Evolutionary conservation across 2,329 filamentous ascomycete genomes (phyloP).

Genomic region (Fusarium falciforme): DNA sequence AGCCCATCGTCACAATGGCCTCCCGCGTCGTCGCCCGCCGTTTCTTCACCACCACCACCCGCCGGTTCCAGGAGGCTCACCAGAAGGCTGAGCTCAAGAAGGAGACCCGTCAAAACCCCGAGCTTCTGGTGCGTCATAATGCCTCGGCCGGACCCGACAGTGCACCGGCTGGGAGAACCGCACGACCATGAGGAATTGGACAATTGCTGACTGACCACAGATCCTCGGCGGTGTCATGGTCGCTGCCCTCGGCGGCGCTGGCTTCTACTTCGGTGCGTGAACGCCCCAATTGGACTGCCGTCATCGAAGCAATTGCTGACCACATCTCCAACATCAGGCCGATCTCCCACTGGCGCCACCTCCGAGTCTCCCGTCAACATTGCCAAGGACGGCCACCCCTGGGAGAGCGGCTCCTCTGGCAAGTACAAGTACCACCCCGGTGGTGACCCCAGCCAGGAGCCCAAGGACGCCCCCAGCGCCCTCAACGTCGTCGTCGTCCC

Average conservation of each 20-base stretch:
- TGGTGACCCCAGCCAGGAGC: constrained; percentile 79
- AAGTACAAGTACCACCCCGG: constrained; percentile 87
- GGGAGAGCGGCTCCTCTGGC: constrained; percentile 77
- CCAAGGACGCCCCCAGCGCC: constrained; percentile 92
- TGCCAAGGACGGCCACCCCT: constrained; percentile 85
- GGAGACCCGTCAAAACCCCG: constrained; percentile 67
- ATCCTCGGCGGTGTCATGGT: constrained; percentile 93
- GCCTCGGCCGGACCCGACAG: constrained; percentile 31
- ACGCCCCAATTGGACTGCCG: neutral
- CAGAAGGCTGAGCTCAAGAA: constrained; percentile 63
- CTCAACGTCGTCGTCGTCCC: constrained; percentile 95
- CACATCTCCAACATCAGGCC: constrained; percentile 61
- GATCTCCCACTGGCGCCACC: constrained; percentile 84
- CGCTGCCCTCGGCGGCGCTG: constrained; percentile 86
- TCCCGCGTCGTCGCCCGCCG: constrained; percentile 67
- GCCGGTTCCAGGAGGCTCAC: constrained; percentile 60
- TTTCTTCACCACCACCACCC: constrained; percentile 65
- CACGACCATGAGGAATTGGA: neutral
- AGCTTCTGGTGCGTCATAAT: constrained; percentile 58
- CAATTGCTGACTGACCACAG: constrained; percentile 59
- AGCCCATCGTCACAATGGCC: constrained; percentile 59
- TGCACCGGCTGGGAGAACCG: constrained; percentile 1
- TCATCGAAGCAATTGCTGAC: constrained; percentile 37
- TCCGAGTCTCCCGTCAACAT: constrained; percentile 84
- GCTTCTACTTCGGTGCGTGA: constrained; percentile 83